Evolutionary conservation across 768 basidiomycete genomes (phyloP).

Genomic region (Tricholoma hemisulphureum): DNA sequence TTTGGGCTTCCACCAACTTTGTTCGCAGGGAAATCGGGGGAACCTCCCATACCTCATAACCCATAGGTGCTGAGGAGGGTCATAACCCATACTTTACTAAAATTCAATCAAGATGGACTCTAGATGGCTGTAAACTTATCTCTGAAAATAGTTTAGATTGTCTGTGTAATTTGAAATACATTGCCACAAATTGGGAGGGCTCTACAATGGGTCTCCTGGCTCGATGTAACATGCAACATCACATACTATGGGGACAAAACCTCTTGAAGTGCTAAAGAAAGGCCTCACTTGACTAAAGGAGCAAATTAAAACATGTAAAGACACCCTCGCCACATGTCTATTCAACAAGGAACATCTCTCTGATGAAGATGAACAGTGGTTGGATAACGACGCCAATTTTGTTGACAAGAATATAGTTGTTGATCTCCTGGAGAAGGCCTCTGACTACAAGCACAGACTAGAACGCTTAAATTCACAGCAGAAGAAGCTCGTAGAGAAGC

Average conservation of each 20-base stretch:
- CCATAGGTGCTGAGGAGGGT: not conserved
- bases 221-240: not conserved
- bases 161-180: not conserved
- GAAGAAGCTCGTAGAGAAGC: no score
- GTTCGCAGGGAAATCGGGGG: not conserved
- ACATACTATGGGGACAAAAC: not conserved
- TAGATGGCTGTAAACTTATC: no score
- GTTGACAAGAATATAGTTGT: no score
- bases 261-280: not conserved
- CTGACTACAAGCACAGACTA: not conserved
- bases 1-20: not conserved
- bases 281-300: not conserved
- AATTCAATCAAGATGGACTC: not conserved
- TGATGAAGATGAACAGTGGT: no score
- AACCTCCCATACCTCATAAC: slow-evolving; percentile 3
- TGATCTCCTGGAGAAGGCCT: not conserved
- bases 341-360: not conserved
- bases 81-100: slow-evolving; percentile 2
- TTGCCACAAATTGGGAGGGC: not conserved
- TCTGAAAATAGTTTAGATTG: not conserved
- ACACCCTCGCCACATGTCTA: not conserved
- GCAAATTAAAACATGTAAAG: not conserved
- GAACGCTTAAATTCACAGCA: no score
- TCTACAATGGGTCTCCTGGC: not conserved
- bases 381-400: no score